Evolutionary conservation across 2,329 filamentous ascomycete genomes (phyloP).

Genomic region (Grosmannia clavigera): DNA sequence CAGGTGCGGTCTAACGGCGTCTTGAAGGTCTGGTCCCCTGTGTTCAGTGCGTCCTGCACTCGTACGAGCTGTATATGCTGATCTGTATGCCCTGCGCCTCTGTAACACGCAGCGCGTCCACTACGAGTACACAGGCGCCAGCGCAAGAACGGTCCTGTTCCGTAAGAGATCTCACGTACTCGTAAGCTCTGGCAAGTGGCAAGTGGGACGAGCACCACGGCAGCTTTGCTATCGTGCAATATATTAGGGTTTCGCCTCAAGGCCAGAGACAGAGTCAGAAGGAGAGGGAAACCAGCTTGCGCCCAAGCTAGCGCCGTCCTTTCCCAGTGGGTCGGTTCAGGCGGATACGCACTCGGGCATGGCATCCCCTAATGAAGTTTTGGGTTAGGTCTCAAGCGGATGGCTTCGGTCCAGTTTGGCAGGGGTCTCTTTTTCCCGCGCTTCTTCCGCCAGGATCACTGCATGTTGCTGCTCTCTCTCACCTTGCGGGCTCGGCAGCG

Average conservation of each 20-base stretch:
- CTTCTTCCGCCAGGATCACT: not conserved
- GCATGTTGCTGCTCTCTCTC: too few relatives aligned
- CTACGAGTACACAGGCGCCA: not conserved
- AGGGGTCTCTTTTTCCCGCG: not conserved
- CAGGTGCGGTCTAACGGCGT: not conserved
- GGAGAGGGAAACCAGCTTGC: not conserved
- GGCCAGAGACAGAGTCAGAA: not conserved
- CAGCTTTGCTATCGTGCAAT: too few relatives aligned
- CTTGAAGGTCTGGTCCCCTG: too few relatives aligned
- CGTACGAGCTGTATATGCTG: not conserved
- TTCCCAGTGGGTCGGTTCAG: slow-evolving; percentile 7
- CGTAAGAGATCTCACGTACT: too few relatives aligned
- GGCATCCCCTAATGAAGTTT: not conserved
- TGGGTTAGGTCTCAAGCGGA: not conserved
- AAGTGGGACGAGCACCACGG: too few relatives aligned
- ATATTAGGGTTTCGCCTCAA: too few relatives aligned
- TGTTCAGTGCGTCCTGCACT: too few relatives aligned
- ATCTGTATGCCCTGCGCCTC: not conserved
- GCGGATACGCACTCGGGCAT: not conserved
- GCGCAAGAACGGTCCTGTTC: too few relatives aligned
- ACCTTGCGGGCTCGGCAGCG: too few relatives aligned
- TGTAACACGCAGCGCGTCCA: not conserved
- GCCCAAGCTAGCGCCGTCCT: not conserved
- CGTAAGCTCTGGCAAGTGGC: too few relatives aligned
- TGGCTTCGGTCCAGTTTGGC: not conserved